Percentiles rank a stretch among this genome's conserved stretches.
Evolutionary conservation across 345 rosid genomes (phyloP).

Genomic region (Erodium maritimum): DNA sequence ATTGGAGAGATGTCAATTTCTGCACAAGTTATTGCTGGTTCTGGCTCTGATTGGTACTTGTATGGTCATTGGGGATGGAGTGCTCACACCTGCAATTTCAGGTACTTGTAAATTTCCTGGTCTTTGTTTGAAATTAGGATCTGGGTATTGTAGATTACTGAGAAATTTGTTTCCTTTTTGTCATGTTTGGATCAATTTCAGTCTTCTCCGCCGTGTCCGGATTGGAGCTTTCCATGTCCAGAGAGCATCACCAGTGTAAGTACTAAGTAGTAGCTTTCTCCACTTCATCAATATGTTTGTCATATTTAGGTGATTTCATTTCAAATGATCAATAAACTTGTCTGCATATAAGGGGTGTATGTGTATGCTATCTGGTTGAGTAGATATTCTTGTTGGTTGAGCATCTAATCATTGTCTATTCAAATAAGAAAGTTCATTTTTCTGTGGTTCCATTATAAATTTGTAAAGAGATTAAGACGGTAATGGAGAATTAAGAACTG

Average conservation of each 20-base stretch:
- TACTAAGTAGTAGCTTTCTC: background rate
- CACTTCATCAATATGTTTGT: too few species aligned
- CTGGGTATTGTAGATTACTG: background rate
- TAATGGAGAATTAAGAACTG: too few species aligned
- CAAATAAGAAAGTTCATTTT: too few species aligned
- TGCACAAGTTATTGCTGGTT: constrained; percentile 26
- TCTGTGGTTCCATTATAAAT: too few species aligned
- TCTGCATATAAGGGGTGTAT: too few species aligned
- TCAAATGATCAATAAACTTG: background rate
- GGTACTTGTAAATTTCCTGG: constrained; percentile 11
- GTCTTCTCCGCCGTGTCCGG: constrained; percentile 35
- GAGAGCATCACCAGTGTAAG: constrained; percentile 19
- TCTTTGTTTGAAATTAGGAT: background rate
- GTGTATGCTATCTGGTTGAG: too few species aligned
- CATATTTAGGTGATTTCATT: too few species aligned
- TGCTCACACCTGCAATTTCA: constrained; percentile 41
- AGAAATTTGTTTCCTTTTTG: background rate
- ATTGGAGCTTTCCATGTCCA: constrained; percentile 17
- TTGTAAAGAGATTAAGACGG: too few species aligned
- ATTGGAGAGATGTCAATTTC: constrained; percentile 18
- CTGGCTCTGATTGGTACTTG: constrained; percentile 37
- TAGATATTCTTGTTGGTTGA: too few species aligned
- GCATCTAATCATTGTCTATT: background rate
- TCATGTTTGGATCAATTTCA: too few species aligned
- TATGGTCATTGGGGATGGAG: constrained; percentile 46